Conservation (phyloP, 2,329 filamentous ascomycete genomes). For the Zymoseptoria brevis region DNA sequence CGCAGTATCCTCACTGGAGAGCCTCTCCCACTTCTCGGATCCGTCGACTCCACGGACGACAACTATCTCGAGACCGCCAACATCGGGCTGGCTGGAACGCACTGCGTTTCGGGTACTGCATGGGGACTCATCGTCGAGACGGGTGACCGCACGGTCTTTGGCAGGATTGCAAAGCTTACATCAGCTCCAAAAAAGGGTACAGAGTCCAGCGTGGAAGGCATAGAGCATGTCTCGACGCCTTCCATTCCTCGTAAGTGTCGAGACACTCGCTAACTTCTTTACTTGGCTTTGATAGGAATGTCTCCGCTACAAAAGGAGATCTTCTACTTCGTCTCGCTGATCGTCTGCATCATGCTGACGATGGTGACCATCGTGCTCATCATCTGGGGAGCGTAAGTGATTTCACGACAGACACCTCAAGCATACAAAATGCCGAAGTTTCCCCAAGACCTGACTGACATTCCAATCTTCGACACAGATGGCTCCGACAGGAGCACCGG, state of each 20-base stretch:
- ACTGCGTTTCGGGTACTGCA: slow-evolving; percentile 62
- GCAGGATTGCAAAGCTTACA: slow-evolving; percentile 62
- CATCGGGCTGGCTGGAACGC: slow-evolving; percentile 72
- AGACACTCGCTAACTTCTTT: too few relatives aligned
- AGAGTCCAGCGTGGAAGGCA: too few relatives aligned
- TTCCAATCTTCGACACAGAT: slow-evolving; percentile 32
- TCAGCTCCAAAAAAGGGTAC: slow-evolving; percentile 51
- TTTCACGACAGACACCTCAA: too few relatives aligned
- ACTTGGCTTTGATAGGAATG: slow-evolving; percentile 38
- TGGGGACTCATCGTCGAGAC: slow-evolving; percentile 63
- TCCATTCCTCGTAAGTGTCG: too few relatives aligned
- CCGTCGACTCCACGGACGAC: slow-evolving; percentile 57
- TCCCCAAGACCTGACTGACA: not conserved
- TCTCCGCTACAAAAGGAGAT: slow-evolving; percentile 67
- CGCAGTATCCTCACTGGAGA: slow-evolving; percentile 62
- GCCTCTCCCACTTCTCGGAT: slow-evolving; percentile 55
- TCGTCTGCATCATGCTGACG: slow-evolving; percentile 57
- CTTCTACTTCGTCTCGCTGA: slow-evolving; percentile 62
- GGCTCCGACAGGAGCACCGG: slow-evolving; percentile 59
- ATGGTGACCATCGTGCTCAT: slow-evolving; percentile 54
- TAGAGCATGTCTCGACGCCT: too few relatives aligned
- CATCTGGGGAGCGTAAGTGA: slow-evolving; percentile 43
- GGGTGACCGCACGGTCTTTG: slow-evolving; percentile 66
- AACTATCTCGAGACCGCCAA: slow-evolving; percentile 72
- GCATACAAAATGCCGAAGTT: not conserved